Evolutionary conservation across 176 grass and related monocot genomes (phyloP).

Genomic region (Eleusine coracana): DNA sequence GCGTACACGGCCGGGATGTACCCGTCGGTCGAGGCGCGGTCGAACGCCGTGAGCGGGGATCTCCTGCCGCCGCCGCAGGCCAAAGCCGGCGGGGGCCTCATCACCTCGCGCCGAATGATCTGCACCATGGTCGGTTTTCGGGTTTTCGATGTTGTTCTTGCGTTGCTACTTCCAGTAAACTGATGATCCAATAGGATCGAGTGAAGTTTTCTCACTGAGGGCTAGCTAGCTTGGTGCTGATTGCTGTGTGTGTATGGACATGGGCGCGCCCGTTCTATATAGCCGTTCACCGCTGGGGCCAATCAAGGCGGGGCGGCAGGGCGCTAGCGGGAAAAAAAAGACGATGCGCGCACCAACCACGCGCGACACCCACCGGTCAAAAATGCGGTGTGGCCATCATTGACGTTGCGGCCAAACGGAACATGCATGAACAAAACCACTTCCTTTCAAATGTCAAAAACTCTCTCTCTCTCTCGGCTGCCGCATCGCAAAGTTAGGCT

Average conservation of each 20-base stretch:
- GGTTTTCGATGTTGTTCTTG: neutral
- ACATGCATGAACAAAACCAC: too few species aligned
- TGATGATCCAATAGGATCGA: neutral
- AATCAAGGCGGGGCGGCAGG: neutral
- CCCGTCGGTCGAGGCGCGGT: constrained; percentile 42
- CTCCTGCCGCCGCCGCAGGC: neutral
- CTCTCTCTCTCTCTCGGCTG: too few species aligned
- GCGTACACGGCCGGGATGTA: constrained; percentile 49
- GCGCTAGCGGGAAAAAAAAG: neutral
- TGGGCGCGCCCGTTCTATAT: neutral
- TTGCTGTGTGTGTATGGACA: neutral
- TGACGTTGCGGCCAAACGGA: too few species aligned
- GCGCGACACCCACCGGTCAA: too few species aligned
- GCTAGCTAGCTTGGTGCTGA: neutral
- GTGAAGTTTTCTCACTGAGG: neutral
- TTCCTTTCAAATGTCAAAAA: too few species aligned
- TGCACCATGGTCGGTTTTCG: neutral
- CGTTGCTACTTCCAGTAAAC: neutral
- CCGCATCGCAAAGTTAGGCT: too few species aligned
- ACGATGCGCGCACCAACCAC: neutral
- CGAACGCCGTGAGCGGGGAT: constrained; percentile 38
- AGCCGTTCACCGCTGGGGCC: neutral
- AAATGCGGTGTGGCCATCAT: too few species aligned
- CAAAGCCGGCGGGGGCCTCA: neutral
- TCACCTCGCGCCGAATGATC: constrained; percentile 4